Base-by-base conservation (phyloP, 495 filamentous ascomycete genomes). In the Penicillium simplicissimum region DNA sequence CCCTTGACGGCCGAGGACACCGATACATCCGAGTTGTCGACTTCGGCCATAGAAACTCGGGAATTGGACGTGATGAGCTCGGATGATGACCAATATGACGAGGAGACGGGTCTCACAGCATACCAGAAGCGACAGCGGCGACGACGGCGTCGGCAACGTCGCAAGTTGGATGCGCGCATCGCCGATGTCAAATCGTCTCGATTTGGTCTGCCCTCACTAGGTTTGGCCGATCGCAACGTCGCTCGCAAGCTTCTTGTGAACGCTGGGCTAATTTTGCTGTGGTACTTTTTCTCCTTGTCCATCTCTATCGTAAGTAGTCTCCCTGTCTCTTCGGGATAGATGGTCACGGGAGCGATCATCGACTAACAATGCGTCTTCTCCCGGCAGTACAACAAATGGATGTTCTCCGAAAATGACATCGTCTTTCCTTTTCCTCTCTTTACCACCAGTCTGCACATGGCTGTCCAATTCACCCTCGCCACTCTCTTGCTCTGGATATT, bases 311-410 rank as follows among this genome's bases (percentile, higher is more conserved):
- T 96, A 84, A 82, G 91, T 80, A 36, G 19, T 52, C 52, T 31
- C 40, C 10, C 9, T n/a, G 11, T 28, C 15, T 13, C 2, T 42
- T 3, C 47, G n/a, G 17, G n/a, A 51, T 25, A 14, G 0, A 14
- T 7, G 13, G 35, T 14, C 14, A 23, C n/a, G 10, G 6, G 56
- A 47, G 21, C 11, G 7, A 33, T 23, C 21, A 14, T 23, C 17
- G 10, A 38, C 53, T 55, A 19, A 54, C 33, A 33, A 19, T 34
- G 0, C 17, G 10, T 34, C 14, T 17, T 45, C 17, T 0, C 17
- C 35, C 31, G 34, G 25, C 65, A 96, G 92, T 99, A 99, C 78
- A 99, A 99, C 81, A 98, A 97, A 82, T 98, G 96, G 96, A 99
- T 99, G 96, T 99, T 99, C 75, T 88, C 90, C 62, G 78, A 87